phyloP scores from a whole-genome alignment of 2,329 filamentous ascomycete species.

The Exophiala sp. region DNA sequence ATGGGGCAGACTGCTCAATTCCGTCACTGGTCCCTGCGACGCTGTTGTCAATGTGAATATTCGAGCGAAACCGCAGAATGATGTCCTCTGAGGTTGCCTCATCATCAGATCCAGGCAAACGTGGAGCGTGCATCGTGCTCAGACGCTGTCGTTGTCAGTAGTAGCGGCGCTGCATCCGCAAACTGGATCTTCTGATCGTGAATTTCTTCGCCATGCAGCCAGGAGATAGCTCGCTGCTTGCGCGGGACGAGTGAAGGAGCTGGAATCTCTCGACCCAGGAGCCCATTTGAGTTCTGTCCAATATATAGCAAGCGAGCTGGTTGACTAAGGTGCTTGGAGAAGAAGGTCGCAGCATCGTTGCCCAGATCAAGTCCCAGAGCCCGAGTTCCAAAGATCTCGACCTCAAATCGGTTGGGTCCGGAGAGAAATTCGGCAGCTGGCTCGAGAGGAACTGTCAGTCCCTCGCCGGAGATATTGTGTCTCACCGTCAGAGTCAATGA shows the following conservation, averaged over 20 bases:
- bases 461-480: too few species aligned
- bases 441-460: too few species aligned
- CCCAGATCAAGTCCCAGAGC: constrained; percentile 7
- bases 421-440: too few species aligned
- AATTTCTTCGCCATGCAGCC: constrained; percentile 3
- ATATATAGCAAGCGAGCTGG: constrained; percentile 10
- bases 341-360: constrained; percentile 6
- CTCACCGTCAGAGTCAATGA: too few species aligned
- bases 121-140: constrained; percentile 2
- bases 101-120: not conserved
- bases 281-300: not conserved
- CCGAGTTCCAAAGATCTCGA: constrained; percentile 11
- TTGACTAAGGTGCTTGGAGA: constrained; percentile 8
- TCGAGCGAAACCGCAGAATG: constrained; percentile 11
- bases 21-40: not conserved
- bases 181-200: constrained; percentile 14
- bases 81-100: constrained; percentile 3
- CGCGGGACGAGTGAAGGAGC: constrained; percentile 11
- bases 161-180: constrained; percentile 7
- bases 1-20: too few species aligned
- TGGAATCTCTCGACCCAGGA: constrained; percentile 1
- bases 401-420: not conserved
- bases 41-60: constrained; percentile 10
- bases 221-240: constrained; percentile 1
- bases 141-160: constrained; percentile 8